Base-by-base conservation (phyloP, 1,284 basidiomycete genomes). In the Apiotrichum sp. region DNA sequence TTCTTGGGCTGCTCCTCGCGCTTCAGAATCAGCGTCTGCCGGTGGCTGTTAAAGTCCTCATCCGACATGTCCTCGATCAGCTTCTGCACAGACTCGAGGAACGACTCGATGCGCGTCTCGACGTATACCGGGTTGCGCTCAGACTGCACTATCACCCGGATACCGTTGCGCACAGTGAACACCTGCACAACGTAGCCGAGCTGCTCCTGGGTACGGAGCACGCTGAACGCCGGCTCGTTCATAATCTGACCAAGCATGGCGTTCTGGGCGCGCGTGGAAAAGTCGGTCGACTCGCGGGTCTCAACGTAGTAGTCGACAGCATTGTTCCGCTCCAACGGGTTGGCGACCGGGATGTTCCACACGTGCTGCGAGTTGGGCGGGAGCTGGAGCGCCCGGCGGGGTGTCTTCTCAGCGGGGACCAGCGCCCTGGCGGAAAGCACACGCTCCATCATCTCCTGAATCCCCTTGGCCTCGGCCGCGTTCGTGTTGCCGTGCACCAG, bases 181-280 rank as follows among this genome's bases (percentile, higher is more conserved):
- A 81, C 79, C 54, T 83, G 83, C 48, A 79, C 82, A 49, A 95
- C 81, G 72, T 99, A 98, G 10, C 96, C 96, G 0, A 99, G 82
- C 74, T 98, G 96, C 73, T 98, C 92, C 73, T 93, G 86, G 2
- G 95, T 98, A n/a, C 96, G 86, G 42, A 99, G 82, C 39, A 87
- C 80, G 69, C 96, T 87, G 77, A 98, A 99, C n/a, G 87, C 83
- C 0, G 95, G 93, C 68, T 98, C 96, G 9, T 81, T 79, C 38
- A 91, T 79, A 58, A 96, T 87, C 67, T 92, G 91, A 0, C 81
- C 81, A 29, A 81, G 75, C 1, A 81, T 63, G 10, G 72, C 63
- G 3, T 77, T 62, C 36, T 68, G 64, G 6, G 72, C 69, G 13
- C 78, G 72, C 13, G 76, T 58, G 4, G 50, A 70, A 33, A 81